phyloP scores from a whole-genome alignment of 1,284 basidiomycete genomes.

The Melanopsichium pennsylvanicum region DNA sequence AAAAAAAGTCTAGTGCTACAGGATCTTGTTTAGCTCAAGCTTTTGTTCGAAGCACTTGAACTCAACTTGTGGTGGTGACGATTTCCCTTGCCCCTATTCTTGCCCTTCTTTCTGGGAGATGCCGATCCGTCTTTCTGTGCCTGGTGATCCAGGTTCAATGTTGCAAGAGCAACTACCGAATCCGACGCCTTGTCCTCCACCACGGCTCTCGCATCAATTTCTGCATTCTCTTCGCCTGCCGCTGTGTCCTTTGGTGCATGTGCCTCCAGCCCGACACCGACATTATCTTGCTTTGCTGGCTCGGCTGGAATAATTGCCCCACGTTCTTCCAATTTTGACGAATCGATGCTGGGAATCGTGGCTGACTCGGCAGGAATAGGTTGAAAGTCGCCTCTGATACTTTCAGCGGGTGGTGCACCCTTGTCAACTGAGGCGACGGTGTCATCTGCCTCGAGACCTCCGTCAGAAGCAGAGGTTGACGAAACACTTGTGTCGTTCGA shows the following conservation, averaged over 20 bases:
- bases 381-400: slow-evolving; percentile 13
- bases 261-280: background rate
- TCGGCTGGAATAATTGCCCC: slow-evolving; percentile 10
- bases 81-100: slow-evolving; percentile 23
- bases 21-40: background rate
- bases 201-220: background rate
- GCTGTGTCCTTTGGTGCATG: background rate
- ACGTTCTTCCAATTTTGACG: background rate
- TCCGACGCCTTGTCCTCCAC: background rate
- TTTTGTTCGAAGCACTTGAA: slow-evolving; percentile 18
- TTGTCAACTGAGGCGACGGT: background rate
- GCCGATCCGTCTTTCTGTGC: slow-evolving; percentile 19
- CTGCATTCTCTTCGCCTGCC: background rate
- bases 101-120: slow-evolving; percentile 15
- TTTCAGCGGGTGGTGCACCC: slow-evolving; percentile 10
- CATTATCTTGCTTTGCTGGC: slow-evolving; percentile 15
- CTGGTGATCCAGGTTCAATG: slow-evolving; percentile 1
- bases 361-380: slow-evolving; percentile 3
- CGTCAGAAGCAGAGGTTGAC: background rate
- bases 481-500: slow-evolving; percentile 4
- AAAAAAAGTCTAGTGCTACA: background rate
- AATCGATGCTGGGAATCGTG: too few relatives aligned
- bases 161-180: background rate
- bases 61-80: slow-evolving; percentile 29
- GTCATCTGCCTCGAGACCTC: background rate